Evolutionary conservation across 2,329 filamentous ascomycete species (phyloP).

Genomic region (Fusarium avenaceum): DNA sequence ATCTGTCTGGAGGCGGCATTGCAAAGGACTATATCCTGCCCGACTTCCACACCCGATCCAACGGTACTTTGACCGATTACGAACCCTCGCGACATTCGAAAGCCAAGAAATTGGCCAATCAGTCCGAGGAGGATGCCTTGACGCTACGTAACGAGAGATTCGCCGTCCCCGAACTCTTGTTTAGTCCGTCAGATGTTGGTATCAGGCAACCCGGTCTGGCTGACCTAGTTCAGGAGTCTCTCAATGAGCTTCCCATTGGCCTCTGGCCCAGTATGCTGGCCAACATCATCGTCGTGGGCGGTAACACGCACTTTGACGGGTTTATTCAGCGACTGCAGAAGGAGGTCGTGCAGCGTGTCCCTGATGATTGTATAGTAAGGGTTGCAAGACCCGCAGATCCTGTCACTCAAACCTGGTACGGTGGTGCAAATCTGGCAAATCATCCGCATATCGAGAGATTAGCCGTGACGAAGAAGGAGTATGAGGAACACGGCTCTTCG

Average conservation of each 20-base stretch:
- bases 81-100: constrained; percentile 74
- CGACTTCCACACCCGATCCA: constrained; percentile 73
- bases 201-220: constrained; percentile 86
- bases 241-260: constrained; percentile 81
- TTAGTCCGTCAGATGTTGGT: constrained; percentile 87
- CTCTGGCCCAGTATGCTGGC: constrained; percentile 86
- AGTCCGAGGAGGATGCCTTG: constrained; percentile 78
- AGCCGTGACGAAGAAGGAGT: constrained; percentile 88
- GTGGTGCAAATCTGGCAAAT: constrained; percentile 81
- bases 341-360: constrained; percentile 79
- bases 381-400: constrained; percentile 79
- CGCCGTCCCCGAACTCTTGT: constrained; percentile 88
- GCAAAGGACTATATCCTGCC: constrained; percentile 94
- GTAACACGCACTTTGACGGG: constrained; percentile 83
- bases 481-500: constrained; percentile 83
- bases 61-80: constrained; percentile 82
- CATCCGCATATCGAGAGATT: constrained; percentile 76
- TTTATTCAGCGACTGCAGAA: constrained; percentile 84
- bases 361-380: constrained; percentile 82
- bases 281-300: constrained; percentile 91
- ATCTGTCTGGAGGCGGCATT: constrained; percentile 68
- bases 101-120: constrained; percentile 60
- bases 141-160: constrained; percentile 95
- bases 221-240: constrained; percentile 83
- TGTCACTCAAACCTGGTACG: constrained; percentile 85